Conservation (phyloP, 2,329 filamentous ascomycete genomes). For the Mycocentrospora acerina region DNA sequence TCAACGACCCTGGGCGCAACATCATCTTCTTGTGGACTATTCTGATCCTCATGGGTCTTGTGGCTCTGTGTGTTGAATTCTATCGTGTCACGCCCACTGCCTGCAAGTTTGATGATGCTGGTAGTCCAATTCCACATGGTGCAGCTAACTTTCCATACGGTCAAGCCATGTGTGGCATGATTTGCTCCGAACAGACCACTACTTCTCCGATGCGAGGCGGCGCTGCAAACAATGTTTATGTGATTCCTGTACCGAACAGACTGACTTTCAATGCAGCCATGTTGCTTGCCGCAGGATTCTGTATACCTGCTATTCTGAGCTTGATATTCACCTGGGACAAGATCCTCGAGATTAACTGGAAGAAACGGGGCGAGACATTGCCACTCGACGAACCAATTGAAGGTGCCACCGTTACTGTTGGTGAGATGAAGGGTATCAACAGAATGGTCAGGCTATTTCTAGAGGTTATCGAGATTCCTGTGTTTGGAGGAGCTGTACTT, state of each 20-base stretch:
- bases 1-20: conserved; percentile 63
- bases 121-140: conserved; percentile 40
- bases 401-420: conserved; percentile 57
- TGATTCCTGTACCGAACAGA: conserved; percentile 59
- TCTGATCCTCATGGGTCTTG: conserved; percentile 60
- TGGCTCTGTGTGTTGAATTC: conserved; percentile 66
- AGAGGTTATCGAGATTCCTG: conserved; percentile 55
- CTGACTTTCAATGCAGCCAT: conserved; percentile 62
- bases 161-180: conserved; percentile 48
- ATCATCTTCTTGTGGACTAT: conserved; percentile 68
- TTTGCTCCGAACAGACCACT: conserved; percentile 48
- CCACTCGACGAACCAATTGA: conserved; percentile 47
- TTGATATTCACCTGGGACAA: conserved; percentile 65
- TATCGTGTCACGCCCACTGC: conserved; percentile 53
- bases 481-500: conserved; percentile 61
- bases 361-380: conserved; percentile 43
- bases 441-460: conserved; percentile 39
- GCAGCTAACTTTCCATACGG: conserved; percentile 50
- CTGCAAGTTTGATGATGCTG: conserved; percentile 48
- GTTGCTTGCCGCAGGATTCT: conserved; percentile 64
- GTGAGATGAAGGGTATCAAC: conserved; percentile 50
- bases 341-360: conserved; percentile 65
- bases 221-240: conserved; percentile 62
- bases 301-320: conserved; percentile 64
- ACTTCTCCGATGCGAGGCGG: conserved; percentile 58